Evolutionary conservation across 1,284 basidiomycete species (phyloP).

Genomic region (Rhodotorula sp.): DNA sequence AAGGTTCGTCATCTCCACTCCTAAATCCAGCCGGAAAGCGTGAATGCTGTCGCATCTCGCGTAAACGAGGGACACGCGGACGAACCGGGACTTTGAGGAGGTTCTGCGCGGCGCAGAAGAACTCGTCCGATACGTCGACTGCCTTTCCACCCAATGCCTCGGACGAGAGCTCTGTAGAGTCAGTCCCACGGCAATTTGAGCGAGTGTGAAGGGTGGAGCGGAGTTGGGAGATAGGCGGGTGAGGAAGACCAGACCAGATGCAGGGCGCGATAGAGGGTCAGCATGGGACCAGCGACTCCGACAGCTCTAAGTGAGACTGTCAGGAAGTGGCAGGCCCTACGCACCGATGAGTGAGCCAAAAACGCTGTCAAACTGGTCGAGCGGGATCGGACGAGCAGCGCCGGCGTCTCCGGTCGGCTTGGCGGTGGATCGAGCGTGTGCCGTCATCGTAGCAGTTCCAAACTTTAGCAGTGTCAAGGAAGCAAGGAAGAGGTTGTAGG

Average conservation of each 20-base stretch:
- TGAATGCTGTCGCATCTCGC: background rate
- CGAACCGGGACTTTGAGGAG: slow-evolving; percentile 77
- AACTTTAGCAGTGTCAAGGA: background rate
- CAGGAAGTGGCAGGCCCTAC: slow-evolving; percentile 12
- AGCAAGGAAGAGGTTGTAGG: background rate
- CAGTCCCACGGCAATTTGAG: background rate
- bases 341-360: slow-evolving; percentile 65
- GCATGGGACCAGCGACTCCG: background rate
- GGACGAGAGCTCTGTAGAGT: slow-evolving; percentile 72
- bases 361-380: slow-evolving; percentile 59
- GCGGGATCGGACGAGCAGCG: slow-evolving; percentile 48
- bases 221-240: slow-evolving; percentile 2
- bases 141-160: slow-evolving; percentile 77
- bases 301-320: rapidly evolving
- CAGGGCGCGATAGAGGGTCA: background rate
- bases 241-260: background rate
- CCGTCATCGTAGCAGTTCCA: slow-evolving; percentile 9
- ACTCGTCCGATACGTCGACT: slow-evolving; percentile 83
- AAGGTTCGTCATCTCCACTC: background rate
- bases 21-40: background rate
- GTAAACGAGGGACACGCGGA: slow-evolving; percentile 5
- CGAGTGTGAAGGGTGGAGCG: background rate
- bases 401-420: background rate
- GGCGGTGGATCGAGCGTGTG: background rate
- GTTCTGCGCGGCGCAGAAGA: slow-evolving; percentile 85